Conservation (phyloP, 2,329 filamentous ascomycete species). For the Calonectria henricotiae region DNA sequence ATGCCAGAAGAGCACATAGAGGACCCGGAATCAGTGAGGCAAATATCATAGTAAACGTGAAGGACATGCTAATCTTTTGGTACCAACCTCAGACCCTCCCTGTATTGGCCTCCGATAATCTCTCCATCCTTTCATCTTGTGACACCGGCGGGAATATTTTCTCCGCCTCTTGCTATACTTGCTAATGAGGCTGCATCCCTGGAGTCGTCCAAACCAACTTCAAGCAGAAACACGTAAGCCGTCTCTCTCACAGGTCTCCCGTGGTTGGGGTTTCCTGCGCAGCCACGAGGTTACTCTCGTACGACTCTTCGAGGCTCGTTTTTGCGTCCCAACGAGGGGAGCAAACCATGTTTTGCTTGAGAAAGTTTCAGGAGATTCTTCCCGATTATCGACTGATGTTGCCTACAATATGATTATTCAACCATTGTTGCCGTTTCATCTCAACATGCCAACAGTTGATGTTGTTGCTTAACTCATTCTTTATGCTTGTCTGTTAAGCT, state of each 20-base stretch:
- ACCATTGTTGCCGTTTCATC: not conserved
- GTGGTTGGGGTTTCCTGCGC: not conserved
- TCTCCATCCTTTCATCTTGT: not conserved
- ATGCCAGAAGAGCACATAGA: no score
- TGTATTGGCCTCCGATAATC: not conserved
- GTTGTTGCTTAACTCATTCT: not conserved
- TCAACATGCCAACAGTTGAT: not conserved
- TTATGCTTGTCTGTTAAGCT: slow-evolving; percentile 33
- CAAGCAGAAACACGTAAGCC: not conserved
- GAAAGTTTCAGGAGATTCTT: slow-evolving; percentile 24
- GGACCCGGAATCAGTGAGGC: not conserved
- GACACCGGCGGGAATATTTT: slow-evolving; percentile 23
- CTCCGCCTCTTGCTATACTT: slow-evolving; percentile 25
- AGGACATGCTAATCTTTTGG: not conserved
- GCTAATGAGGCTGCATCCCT: slow-evolving; percentile 5
- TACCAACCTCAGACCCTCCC: not conserved
- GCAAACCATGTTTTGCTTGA: slow-evolving; percentile 26
- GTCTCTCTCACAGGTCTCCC: not conserved
- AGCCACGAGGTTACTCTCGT: slow-evolving; percentile 16
- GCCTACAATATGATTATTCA: not conserved
- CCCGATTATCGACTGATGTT: slow-evolving; percentile 19
- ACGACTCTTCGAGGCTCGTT: not conserved
- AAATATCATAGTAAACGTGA: not conserved
- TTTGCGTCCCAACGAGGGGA: not conserved
- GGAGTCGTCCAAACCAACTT: slow-evolving; percentile 10